A percentile compares a stretch with the other conserved stretches of the same genome.
Evolutionary conservation across 805 yeast species (phyloP).

Genomic region (Pichia californica): DNA sequence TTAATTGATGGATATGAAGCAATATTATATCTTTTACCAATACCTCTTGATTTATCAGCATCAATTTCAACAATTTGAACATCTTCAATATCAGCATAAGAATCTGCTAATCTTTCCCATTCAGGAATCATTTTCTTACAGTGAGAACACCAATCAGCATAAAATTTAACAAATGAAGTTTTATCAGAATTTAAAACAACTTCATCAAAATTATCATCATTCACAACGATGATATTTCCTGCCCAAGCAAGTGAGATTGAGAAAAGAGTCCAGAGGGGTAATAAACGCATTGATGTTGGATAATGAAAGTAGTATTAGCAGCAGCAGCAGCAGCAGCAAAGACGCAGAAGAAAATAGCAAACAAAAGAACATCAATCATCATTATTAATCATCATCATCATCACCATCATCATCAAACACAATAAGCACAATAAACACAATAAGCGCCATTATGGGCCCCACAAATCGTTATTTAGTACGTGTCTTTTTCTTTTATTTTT

Average conservation of each 20-base stretch:
- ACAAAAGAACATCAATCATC: too few relatives aligned
- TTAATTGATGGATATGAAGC: slow-evolving; percentile 63
- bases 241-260: slow-evolving; percentile 3
- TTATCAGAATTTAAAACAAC: slow-evolving; percentile 55
- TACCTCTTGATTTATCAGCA: slow-evolving; percentile 50
- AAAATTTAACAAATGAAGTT: slow-evolving; percentile 70
- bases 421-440: too few relatives aligned
- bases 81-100: slow-evolving; percentile 16
- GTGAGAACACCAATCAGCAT: slow-evolving; percentile 70
- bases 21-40: slow-evolving; percentile 44
- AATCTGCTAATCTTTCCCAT: slow-evolving; percentile 28
- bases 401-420: too few relatives aligned
- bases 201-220: slow-evolving; percentile 46
- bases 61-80: slow-evolving; percentile 42
- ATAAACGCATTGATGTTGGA: slow-evolving; percentile 2
- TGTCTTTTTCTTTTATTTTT: too few relatives aligned
- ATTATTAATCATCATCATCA: too few relatives aligned
- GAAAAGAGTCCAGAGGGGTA: not conserved
- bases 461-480: too few relatives aligned
- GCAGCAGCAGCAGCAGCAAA: too few relatives aligned
- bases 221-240: slow-evolving; percentile 34
- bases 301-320: too few relatives aligned
- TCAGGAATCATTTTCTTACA: slow-evolving; percentile 54
- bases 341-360: too few relatives aligned
- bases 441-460: too few relatives aligned